Evolutionary conservation across 805 yeast species (phyloP), one percentile per base, ranked within the genome.

Genomic region (Kazachstania martiniae): DNA sequence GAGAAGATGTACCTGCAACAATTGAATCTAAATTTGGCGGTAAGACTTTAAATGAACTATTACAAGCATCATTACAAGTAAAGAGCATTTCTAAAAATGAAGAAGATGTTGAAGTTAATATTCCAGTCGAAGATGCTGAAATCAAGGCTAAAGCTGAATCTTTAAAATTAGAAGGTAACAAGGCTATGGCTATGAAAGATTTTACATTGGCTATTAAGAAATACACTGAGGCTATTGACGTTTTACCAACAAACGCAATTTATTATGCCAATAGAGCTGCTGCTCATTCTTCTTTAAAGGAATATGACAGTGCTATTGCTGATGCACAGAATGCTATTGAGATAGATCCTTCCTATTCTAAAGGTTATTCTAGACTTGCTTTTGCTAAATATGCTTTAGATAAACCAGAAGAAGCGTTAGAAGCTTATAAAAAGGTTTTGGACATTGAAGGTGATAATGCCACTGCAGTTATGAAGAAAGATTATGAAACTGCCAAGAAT

Each of bases 211-310:
- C 98, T 4, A 68, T 85, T 33, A 70, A 67, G 16, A 74, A 77
- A 43, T 91, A 91, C 60, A 70, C 94, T 6, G 74, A 72, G 34
- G 97, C 97, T 8, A 72, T 91, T 44, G 72, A 61, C 16, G 59
- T 77, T 39, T 66, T 75, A 42, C 74, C 86, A 34, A 57, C 67
- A 12, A 86, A 85, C 55, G 86, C 87, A 12, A 83, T 91, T 14
- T 91, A 78, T 59, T 73, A 71, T 40, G 86, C 97, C 22, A 91
- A 91, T 63, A 76, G 98, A 53, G 97, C 98, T 10, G 98, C 98
- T 27, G 97, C 97, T 3, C 76, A 82, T 59, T 81, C 94, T 8
- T 83, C 95, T 5, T 49, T 71, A 19, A 70, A 74, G 41, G 65
- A 85, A 39, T 87, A 82, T 52, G 79, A 73, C 12, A 63, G 70